A percentile compares a stretch with the other conserved stretches of the same genome.
These are phyloP conservation scores for Termitomyces bulborhizus DNA, from an alignment of 768 basidiomycete genomes.

Conservation along the genomic window DNA sequence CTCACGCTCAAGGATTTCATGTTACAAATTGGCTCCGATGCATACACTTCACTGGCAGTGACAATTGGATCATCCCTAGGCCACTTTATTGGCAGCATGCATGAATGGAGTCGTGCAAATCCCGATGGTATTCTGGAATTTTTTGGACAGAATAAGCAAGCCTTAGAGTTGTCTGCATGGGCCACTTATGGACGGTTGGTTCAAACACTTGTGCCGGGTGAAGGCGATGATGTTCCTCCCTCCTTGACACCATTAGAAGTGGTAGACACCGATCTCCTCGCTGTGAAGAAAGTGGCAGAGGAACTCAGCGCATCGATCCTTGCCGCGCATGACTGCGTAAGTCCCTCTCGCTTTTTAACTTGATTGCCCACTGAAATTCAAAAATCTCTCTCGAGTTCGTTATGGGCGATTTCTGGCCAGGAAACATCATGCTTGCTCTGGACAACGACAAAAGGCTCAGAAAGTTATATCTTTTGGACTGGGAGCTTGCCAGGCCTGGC, in stretches of 20 bases:
- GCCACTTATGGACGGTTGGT: constrained; percentile 39
- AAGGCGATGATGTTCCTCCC: constrained; percentile 16
- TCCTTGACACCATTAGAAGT: constrained; percentile 29
- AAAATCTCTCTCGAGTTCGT: constrained; percentile 26
- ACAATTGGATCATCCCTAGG: constrained; percentile 51
- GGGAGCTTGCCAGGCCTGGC: constrained; percentile 60
- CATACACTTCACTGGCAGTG: constrained; percentile 13
- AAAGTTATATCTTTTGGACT: constrained; percentile 50
- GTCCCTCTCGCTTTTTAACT: background rate
- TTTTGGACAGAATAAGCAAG: constrained; percentile 32
- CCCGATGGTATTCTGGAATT: constrained; percentile 20
- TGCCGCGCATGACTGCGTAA: constrained; percentile 19
- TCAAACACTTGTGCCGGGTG: constrained; percentile 23
- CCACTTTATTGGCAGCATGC: constrained; percentile 46
- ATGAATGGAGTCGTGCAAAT: constrained; percentile 36
- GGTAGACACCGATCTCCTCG: constrained; percentile 23
- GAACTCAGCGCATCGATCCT: constrained; percentile 24
- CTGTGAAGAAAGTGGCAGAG: constrained; percentile 25
- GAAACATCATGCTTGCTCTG: constrained; percentile 50
- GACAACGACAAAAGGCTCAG: constrained; percentile 27
- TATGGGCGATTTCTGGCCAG: constrained; percentile 77
- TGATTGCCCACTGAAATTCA: background rate
- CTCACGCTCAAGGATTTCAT: constrained; percentile 36
- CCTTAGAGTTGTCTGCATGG: constrained; percentile 28
- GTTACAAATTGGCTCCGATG: constrained; percentile 25